Conservation (phyloP, 345 rosid genomes). For the Noccaea bulbosa region DNA sequence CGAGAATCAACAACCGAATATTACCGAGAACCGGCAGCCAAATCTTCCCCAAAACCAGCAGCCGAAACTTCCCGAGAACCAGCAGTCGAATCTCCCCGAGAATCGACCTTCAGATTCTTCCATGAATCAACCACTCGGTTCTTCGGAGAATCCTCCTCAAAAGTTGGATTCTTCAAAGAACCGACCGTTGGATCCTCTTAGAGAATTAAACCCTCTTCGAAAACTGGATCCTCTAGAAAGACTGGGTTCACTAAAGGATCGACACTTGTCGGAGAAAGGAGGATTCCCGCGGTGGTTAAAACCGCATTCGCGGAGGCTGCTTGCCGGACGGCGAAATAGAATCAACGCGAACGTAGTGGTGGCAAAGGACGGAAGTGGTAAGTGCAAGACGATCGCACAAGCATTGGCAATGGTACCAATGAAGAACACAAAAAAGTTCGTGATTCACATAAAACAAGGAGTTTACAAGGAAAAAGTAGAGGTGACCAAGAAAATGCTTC, state of each 20-base stretch:
- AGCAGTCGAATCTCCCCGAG: neutral
- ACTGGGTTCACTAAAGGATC: neutral
- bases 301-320: conserved; percentile 37
- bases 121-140: neutral
- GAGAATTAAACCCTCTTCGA: conserved; percentile 5
- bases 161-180: conserved; percentile 1
- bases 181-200: conserved; percentile 30
- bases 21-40: neutral
- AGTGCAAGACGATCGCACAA: conserved; percentile 55
- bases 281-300: conserved; percentile 35
- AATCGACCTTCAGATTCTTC: conserved; percentile 3
- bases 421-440: conserved; percentile 47
- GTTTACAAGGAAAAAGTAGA: conserved; percentile 60
- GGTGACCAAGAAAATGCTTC: conserved; percentile 41
- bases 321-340: conserved; percentile 3
- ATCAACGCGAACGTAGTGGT: conserved; percentile 58
- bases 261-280: conserved; percentile 20
- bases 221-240: conserved; percentile 8
- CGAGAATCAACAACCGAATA: neutral
- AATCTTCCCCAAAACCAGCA: neutral
- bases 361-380: conserved; percentile 73
- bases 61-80: neutral
- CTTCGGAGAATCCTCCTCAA: neutral
- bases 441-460: conserved; percentile 70
- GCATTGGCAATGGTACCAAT: conserved; percentile 60